Percentiles rank a stretch among this genome's conserved stretches.
phyloP scores from a whole-genome alignment of 202 grass and related monocot genomes.

The Digitaria exilis region DNA sequence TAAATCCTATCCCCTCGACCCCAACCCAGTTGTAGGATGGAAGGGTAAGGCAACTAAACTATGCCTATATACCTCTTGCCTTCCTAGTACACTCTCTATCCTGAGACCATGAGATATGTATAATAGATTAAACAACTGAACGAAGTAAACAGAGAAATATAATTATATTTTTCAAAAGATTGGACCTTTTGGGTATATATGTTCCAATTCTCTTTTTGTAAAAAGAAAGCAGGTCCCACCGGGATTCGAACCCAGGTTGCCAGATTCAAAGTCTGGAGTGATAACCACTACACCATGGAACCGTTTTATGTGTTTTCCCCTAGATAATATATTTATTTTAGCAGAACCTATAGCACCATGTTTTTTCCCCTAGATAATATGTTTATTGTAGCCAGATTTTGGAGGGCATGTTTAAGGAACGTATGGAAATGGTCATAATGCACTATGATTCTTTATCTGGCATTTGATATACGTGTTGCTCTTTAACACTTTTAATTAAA shows the following conservation, averaged over 20 bases:
- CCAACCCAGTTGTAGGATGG: too few relatives aligned
- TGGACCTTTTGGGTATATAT: not conserved
- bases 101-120: not conserved
- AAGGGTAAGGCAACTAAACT: too few relatives aligned
- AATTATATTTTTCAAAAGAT: not conserved
- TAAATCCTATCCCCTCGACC: too few relatives aligned
- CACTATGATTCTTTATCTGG: too few relatives aligned
- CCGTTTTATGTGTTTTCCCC: constrained; percentile 14
- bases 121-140: not conserved
- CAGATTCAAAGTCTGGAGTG: constrained; percentile 92
- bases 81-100: too few relatives aligned
- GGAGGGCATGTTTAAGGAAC: too few relatives aligned
- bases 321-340: not conserved
- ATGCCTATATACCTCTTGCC: too few relatives aligned
- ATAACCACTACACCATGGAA: constrained; percentile 85
- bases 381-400: too few relatives aligned
- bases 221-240: constrained; percentile 52
- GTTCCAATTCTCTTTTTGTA: not conserved
- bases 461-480: too few relatives aligned
- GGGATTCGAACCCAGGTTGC: constrained; percentile 84
- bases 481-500: too few relatives aligned
- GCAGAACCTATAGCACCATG: not conserved
- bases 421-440: too few relatives aligned
- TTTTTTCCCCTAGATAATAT: too few relatives aligned
- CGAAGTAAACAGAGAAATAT: not conserved